Percentiles rank a stretch among this genome's conserved stretches.
phyloP scores from a whole-genome alignment of 306 rosid species.

The Trifolium repens region DNA sequence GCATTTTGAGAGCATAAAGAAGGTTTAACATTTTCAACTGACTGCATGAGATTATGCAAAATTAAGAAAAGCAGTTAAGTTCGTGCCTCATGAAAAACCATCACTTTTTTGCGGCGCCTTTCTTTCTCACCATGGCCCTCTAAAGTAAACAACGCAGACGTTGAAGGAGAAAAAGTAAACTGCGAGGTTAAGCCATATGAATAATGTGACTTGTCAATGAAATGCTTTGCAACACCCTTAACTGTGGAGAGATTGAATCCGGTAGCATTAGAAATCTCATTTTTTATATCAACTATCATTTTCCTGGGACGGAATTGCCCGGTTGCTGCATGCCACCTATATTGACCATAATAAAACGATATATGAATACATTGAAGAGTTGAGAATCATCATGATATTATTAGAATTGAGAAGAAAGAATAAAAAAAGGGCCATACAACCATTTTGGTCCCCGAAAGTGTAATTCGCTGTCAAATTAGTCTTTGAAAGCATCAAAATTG shows the following conservation, averaged over 20 bases:
- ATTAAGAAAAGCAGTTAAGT: conserved; percentile 14
- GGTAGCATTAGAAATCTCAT: conserved; percentile 57
- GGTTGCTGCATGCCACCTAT: conserved; percentile 83
- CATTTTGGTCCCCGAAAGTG: too few species aligned
- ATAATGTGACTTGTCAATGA: conserved; percentile 73
- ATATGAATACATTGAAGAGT: conserved; percentile 27
- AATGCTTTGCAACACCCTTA: conserved; percentile 73
- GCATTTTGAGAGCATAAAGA: neutral
- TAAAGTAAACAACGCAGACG: conserved; percentile 59
- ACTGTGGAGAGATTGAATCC: conserved; percentile 57
- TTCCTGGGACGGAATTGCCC: conserved; percentile 92
- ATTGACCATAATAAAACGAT: conserved; percentile 23
- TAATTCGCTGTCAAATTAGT: too few species aligned
- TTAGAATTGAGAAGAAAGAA: too few species aligned
- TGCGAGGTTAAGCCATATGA: conserved; percentile 72
- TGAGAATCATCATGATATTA: conserved; percentile 13
- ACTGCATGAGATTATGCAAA: conserved; percentile 14
- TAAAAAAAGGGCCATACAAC: too few species aligned
- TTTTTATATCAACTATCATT: conserved; percentile 64
- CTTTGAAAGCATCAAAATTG: too few species aligned
- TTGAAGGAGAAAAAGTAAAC: conserved; percentile 53
- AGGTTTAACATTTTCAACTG: conserved; percentile 2
- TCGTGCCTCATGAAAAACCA: conserved; percentile 65
- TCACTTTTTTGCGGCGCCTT: conserved; percentile 62
- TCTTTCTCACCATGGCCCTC: conserved; percentile 82